phyloP scores from a whole-genome alignment of 768 basidiomycete species.

The Termitomyces sp. region DNA sequence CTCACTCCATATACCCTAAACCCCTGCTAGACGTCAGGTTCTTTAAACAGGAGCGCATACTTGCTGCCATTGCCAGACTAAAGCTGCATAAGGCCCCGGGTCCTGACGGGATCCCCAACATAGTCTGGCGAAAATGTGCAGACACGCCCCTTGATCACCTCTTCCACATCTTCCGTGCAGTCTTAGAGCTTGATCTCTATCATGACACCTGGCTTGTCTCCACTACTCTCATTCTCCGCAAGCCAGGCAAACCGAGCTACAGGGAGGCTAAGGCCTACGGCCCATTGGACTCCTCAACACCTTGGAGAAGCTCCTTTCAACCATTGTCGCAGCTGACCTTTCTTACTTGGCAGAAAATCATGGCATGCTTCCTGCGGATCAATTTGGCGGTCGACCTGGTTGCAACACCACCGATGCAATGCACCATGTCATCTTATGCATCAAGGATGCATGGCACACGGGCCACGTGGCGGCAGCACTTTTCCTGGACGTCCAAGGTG shows the following conservation, averaged over 20 bases:
- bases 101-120: no score
- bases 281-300: background rate
- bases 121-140: no score
- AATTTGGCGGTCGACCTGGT: background rate
- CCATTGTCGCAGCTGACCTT: background rate
- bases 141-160: no score
- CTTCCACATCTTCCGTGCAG: no score
- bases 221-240: no score
- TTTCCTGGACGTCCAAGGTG: background rate
- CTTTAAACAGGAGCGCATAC: accelerated
- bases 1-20: background rate
- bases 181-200: no score
- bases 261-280: background rate
- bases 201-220: no score
- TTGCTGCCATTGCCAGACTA: no score
- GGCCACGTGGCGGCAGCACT: background rate
- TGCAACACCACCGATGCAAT: background rate
- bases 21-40: no score
- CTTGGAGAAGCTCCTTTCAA: background rate
- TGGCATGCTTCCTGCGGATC: no score
- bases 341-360: background rate
- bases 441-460: background rate
- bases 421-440: background rate
- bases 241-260: background rate
- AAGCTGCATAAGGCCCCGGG: no score